Evolutionary conservation across 352 stramenopile genomes (phyloP).

Genomic region (Pythium grandisporangium): DNA sequence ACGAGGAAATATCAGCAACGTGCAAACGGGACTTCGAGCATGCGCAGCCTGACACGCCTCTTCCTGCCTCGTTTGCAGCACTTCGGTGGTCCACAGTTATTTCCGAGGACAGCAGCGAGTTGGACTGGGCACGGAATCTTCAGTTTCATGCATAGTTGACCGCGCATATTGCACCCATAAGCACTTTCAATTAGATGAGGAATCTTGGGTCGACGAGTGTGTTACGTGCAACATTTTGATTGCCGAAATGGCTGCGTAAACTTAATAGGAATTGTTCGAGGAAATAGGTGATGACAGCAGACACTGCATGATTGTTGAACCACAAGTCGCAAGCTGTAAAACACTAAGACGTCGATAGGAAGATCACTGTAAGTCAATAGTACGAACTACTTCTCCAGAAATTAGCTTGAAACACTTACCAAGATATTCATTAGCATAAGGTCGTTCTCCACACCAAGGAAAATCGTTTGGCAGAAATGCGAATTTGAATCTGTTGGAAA

Average conservation of each 20-base stretch:
- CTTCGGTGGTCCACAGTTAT: slow-evolving; percentile 75
- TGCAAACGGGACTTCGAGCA: slow-evolving; percentile 46
- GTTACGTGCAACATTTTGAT: slow-evolving; percentile 35
- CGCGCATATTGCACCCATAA: neutral
- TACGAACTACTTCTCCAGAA: slow-evolving; percentile 4
- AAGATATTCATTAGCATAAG: slow-evolving; percentile 86
- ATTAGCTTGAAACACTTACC: slow-evolving; percentile 19
- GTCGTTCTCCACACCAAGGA: slow-evolving; percentile 79
- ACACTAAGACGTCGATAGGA: slow-evolving; percentile 20
- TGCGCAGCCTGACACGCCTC: slow-evolving; percentile 10
- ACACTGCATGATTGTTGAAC: slow-evolving; percentile 51
- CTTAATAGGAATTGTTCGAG: slow-evolving; percentile 29
- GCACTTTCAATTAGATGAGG: slow-evolving; percentile 29
- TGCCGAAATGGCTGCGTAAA: slow-evolving; percentile 26
- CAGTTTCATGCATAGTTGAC: slow-evolving; percentile 37
- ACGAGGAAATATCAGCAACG: slow-evolving; percentile 25
- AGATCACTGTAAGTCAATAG: slow-evolving; percentile 1
- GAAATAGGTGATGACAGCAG: slow-evolving; percentile 50
- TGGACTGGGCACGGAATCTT: slow-evolving; percentile 70
- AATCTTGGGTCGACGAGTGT: slow-evolving; percentile 62
- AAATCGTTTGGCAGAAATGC: slow-evolving; percentile 50
- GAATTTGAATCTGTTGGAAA: slow-evolving; percentile 33
- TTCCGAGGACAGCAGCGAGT: slow-evolving; percentile 76
- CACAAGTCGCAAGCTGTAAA: slow-evolving; percentile 64
- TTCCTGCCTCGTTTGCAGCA: slow-evolving; percentile 47